Percentiles rank a stretch among this genome's conserved stretches.
Conservation (phyloP, 768 basidiomycete species). For the Lactarius hatsudake region DNA sequence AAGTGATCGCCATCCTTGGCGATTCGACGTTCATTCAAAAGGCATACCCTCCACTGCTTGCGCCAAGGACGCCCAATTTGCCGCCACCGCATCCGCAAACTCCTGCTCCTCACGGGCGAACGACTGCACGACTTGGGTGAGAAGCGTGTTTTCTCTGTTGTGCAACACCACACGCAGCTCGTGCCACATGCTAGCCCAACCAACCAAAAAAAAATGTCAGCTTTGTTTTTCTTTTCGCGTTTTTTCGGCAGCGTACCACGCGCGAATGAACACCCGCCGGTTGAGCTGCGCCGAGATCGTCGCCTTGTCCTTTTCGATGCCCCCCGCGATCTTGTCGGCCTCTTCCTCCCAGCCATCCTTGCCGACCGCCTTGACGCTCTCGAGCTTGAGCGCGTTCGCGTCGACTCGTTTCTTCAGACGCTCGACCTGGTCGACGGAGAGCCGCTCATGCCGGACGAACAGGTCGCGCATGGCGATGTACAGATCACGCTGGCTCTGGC, state of each 20-base stretch:
- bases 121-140: conserved; percentile 67
- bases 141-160: conserved; percentile 81
- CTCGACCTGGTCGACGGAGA: conserved; percentile 86
- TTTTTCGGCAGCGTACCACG: conserved; percentile 49
- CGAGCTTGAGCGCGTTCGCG: conserved; percentile 68
- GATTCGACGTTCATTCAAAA: conserved; percentile 54
- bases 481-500: conserved; percentile 74
- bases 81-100: conserved; percentile 58
- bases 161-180: conserved; percentile 91
- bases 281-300: conserved; percentile 71
- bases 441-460: conserved; percentile 82
- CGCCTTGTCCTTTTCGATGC: conserved; percentile 84
- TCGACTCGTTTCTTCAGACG: conserved; percentile 86
- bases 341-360: conserved; percentile 89
- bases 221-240: background rate
- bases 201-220: conserved; percentile 3
- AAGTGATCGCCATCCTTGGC: background rate
- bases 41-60: conserved; percentile 82
- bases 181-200: conserved; percentile 76
- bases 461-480: conserved; percentile 86
- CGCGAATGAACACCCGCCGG: conserved; percentile 82
- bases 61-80: conserved; percentile 72
- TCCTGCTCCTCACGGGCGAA: conserved; percentile 74
- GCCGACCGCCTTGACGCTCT: conserved; percentile 61
- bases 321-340: conserved; percentile 65